phyloP scores from a whole-genome alignment of 768 basidiomycete species.

The Roridomyces roridus region DNA sequence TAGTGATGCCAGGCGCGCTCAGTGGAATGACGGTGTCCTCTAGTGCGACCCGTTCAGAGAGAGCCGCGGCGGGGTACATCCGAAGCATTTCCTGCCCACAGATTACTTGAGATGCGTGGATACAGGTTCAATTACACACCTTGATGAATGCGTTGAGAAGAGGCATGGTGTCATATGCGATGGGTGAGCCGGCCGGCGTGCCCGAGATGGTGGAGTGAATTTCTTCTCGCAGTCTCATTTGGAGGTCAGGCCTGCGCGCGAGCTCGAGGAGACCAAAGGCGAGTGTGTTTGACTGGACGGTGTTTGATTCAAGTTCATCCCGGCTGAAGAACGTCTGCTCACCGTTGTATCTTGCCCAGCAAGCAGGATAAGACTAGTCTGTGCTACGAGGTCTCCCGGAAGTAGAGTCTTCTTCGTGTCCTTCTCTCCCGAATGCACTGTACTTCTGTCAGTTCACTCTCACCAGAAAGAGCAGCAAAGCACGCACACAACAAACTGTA shows the following conservation, averaged over 20 bases:
- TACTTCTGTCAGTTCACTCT: too few relatives aligned
- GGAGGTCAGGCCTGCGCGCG: constrained; percentile 47
- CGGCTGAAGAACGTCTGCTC: not conserved
- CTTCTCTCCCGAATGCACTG: constrained; percentile 8
- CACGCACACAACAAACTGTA: constrained; percentile 15
- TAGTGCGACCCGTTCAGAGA: constrained; percentile 39
- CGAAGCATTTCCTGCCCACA: constrained; percentile 36
- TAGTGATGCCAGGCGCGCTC: constrained; percentile 36
- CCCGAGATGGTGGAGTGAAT: constrained; percentile 22
- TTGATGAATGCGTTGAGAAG: constrained; percentile 18
- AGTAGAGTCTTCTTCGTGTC: constrained; percentile 3
- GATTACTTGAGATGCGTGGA: constrained; percentile 26
- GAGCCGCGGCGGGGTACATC: constrained; percentile 39
- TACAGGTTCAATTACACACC: not conserved
- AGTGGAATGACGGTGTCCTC: constrained; percentile 50
- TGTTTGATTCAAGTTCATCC: too few relatives aligned
- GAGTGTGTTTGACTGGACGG: constrained; percentile 36
- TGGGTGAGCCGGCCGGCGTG: not conserved
- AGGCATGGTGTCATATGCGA: constrained; percentile 11
- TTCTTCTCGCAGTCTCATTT: constrained; percentile 54
- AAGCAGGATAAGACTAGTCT: constrained; percentile 16
- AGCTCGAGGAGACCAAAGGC: constrained; percentile 55
- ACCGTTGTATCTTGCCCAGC: constrained; percentile 20
- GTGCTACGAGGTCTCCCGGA: constrained; percentile 5
- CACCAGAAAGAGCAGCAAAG: too few relatives aligned